Base-by-base conservation (phyloP, 495 filamentous ascomycete species). In the Saxispiralis lemnorum region DNA sequence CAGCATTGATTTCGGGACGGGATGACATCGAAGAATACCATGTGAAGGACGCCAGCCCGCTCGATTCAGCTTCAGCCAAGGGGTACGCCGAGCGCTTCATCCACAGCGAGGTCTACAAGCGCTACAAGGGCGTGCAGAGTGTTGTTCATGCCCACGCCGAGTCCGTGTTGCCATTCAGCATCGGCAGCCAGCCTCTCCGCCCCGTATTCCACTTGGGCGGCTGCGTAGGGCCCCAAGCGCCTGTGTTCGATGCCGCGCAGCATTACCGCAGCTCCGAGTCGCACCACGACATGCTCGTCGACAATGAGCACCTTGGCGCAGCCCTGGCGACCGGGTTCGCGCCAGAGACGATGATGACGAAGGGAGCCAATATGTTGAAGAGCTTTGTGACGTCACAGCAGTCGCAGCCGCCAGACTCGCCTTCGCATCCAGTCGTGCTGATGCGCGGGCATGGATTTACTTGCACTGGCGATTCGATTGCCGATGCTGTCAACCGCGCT, bases 131-230 rank as follows among this genome's bases (percentile, higher is more conserved):
- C 41, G 53, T 56, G 4, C 19, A 56, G 15, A 30, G 33, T 31
- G 53, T 56, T 9, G 33, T 56, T 14, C 53, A 56, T 35, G 45
- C 31, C 35, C 53, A 56, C 38, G 5, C 44, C 7, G 44, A 51
- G 20, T 44, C 47, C 13, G 48, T 54, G 28, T 15, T 54, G 20
- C 44, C 52, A 7, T 54, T 51, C 38, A 41, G 41, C 38, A 49
- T 54, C 34, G 39, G 43, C 20, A 48, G 40, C 17, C 38, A 44
- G 6, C 52, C 52, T 3, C 35, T 54, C 15, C 21, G 47, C 28
- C 52, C 52, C 1, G 52, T 54, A 6, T 62, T 61, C 43, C 66
- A 72, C 51, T 63, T 66, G 59, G 68, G 66, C 7, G 67, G 66
- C 1, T 70, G 73, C 37, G 58, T 72, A 34, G 66, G 66, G 57